A percentile compares a stretch with the other conserved stretches of the same genome.
Conservation (phyloP, 495 filamentous ascomycete species). For the Penicillium verhagenii region DNA sequence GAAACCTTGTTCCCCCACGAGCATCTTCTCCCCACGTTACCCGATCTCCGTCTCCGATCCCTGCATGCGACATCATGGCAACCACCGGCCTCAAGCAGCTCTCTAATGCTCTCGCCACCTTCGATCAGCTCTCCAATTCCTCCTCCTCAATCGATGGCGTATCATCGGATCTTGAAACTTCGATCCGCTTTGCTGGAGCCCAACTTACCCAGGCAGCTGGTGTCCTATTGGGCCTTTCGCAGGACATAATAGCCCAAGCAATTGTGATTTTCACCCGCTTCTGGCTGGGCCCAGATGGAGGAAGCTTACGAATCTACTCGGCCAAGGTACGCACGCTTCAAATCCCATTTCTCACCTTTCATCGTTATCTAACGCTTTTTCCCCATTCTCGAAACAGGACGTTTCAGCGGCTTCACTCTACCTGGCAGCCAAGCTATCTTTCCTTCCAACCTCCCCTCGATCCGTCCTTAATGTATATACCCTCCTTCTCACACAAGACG, state of each 20-base stretch:
- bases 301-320: slow-evolving; percentile 57
- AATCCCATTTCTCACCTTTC: neutral
- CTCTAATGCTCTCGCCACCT: slow-evolving; percentile 83
- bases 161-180: slow-evolving; percentile 73
- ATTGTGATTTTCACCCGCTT: slow-evolving; percentile 87
- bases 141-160: slow-evolving; percentile 67
- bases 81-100: slow-evolving; percentile 52
- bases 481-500: slow-evolving; percentile 66
- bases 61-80: slow-evolving; percentile 23
- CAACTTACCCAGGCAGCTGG: slow-evolving; percentile 87
- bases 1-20: neutral
- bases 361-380: neutral
- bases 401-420: slow-evolving; percentile 80
- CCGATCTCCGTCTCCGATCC: slow-evolving; percentile 10
- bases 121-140: slow-evolving; percentile 72
- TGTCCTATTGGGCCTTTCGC: slow-evolving; percentile 78
- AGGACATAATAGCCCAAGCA: slow-evolving; percentile 85
- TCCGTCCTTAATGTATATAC: slow-evolving; percentile 80
- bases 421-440: slow-evolving; percentile 80
- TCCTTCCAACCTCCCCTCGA: slow-evolving; percentile 70
- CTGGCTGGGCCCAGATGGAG: slow-evolving; percentile 69
- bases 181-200: slow-evolving; percentile 54
- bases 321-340: slow-evolving; percentile 43
- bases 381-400: slow-evolving; percentile 48
- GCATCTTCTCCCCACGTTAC: neutral